Percentiles rank a stretch among this genome's conserved stretches.
phyloP scores from a whole-genome alignment of 441 rosid genomes.

The Gossypium schwendimanii region DNA sequence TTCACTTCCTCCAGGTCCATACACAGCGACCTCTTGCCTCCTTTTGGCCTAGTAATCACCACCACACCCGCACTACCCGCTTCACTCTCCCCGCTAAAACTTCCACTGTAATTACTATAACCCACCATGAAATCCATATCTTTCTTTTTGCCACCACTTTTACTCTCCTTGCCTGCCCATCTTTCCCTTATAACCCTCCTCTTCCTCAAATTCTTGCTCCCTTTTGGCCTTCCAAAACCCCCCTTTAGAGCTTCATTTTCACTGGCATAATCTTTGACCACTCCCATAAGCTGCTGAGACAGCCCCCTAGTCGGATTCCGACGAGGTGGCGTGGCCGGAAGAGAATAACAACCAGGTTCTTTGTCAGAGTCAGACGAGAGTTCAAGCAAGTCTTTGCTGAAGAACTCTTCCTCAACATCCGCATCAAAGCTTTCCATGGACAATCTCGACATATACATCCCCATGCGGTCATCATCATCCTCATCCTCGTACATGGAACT shows the following conservation, averaged over 20 bases:
- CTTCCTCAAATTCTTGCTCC: slow-evolving; percentile 29
- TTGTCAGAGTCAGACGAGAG: slow-evolving; percentile 16
- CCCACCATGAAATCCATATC: slow-evolving; percentile 13
- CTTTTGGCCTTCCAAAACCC: background rate
- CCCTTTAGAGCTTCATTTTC: slow-evolving; percentile 15
- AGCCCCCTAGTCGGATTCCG: background rate
- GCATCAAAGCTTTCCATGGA: slow-evolving; percentile 18
- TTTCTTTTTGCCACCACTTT: slow-evolving; percentile 11
- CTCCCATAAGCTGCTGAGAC: slow-evolving; percentile 1
- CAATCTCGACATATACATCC: slow-evolving; percentile 12
- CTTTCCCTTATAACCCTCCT: slow-evolving; percentile 29
- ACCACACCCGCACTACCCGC: slow-evolving; percentile 31
- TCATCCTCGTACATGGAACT: slow-evolving; percentile 45
- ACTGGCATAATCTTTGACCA: slow-evolving; percentile 12
- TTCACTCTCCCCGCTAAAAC: slow-evolving; percentile 53
- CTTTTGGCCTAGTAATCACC: slow-evolving; percentile 67
- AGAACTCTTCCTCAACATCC: slow-evolving; percentile 14
- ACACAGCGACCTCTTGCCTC: slow-evolving; percentile 54
- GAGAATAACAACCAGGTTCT: slow-evolving; percentile 13
- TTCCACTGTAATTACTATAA: slow-evolving; percentile 18
- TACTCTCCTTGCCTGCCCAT: background rate
- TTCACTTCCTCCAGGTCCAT: slow-evolving; percentile 72
- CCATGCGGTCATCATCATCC: background rate
- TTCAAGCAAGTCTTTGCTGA: background rate
- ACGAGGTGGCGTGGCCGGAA: slow-evolving; percentile 9